Evolutionary conservation across 23 red algal species (phyloP), one percentile per base, ranked within the genome.

Genomic region (Pyropia yezoensis): DNA sequence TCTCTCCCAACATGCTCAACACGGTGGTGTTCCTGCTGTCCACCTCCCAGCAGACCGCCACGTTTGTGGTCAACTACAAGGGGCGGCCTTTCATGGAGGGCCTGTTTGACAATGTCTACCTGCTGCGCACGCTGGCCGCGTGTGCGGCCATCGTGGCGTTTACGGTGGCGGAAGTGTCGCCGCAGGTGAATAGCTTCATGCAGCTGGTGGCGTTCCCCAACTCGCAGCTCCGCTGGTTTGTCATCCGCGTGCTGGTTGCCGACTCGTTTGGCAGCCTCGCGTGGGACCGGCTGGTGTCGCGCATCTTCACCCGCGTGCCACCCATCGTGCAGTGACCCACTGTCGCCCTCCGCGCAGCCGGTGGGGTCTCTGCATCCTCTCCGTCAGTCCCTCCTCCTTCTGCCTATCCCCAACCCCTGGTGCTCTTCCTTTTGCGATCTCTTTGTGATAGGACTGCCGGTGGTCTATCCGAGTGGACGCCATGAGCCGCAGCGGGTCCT

Each of bases 51-150:
- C 94, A 98, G 54, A 69, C 83, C 17, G 71, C 75, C 12, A 83
- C 91, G 28, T 98, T 87, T 68, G 33, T 77, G 60, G 77, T 77
- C 45, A 98, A 98, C 61, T 98, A 98, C 72, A 90, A 88, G 52
- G 94, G 94, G 14, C 73, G 83, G 52, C 94, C 94, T 28, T 88
- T 76, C 68, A 98, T 98, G 94, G 81, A 90, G 63, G 82, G 85
- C 33, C 34, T 98, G 14, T 21, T 18, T 11, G 76, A 95, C 30
- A 95, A 95, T 59, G 72, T 75, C 47, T 49, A 50, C 19, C 57
- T 95, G 22, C 50, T 91, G 21, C 65, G 77, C 25, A 57, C 87
- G 59, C 77, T 91, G 0, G 26, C 77, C 16, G 25, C 34, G 8
- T 71, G 61, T 28, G 77, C 54, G 27, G 76, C 24, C 32, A 61